Percentiles rank a stretch among this genome's conserved stretches.
phyloP scores from a whole-genome alignment of 371 early-diverging fungal genomes.

The Capillidium heterosporum region DNA sequence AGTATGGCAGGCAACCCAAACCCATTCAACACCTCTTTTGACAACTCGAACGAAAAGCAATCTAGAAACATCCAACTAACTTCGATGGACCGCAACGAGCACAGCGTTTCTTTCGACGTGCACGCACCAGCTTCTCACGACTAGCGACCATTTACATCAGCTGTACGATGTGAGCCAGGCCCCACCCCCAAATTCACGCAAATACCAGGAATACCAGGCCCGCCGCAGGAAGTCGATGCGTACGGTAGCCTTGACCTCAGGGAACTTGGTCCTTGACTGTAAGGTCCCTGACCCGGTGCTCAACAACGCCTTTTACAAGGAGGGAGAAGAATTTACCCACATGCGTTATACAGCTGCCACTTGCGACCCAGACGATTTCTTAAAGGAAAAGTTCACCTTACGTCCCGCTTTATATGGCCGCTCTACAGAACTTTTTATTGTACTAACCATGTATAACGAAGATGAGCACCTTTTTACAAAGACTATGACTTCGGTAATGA shows the following conservation, averaged over 20 bases:
- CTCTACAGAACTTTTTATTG: slow-evolving; percentile 40
- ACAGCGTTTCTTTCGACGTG: neutral
- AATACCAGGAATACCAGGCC: slow-evolving; percentile 26
- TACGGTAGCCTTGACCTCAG: slow-evolving; percentile 18
- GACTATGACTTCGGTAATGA: slow-evolving; percentile 59
- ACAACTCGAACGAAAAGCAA: neutral
- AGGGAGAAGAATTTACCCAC: slow-evolving; percentile 36
- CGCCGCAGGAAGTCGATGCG: slow-evolving; percentile 25
- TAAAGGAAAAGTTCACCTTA: slow-evolving; percentile 20
- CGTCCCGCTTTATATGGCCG: slow-evolving; percentile 23
- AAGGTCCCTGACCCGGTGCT: slow-evolving; percentile 25
- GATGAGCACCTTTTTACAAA: slow-evolving; percentile 39
- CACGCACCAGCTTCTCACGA: neutral
- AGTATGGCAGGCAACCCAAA: neutral
- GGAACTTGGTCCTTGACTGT: slow-evolving; percentile 30
- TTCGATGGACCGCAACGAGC: neutral
- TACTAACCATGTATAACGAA: slow-evolving; percentile 53
- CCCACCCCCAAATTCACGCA: slow-evolving; percentile 22
- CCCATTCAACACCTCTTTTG: slow-evolving; percentile 3
- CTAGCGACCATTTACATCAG: slow-evolving; percentile 2
- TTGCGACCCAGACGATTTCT: slow-evolving; percentile 34
- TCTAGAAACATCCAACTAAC: neutral
- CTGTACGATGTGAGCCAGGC: slow-evolving; percentile 19
- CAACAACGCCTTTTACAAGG: slow-evolving; percentile 14
- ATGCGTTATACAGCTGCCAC: slow-evolving; percentile 57